Base-by-base conservation (phyloP, 768 basidiomycete genomes). In the Leccinum incarnatum region DNA sequence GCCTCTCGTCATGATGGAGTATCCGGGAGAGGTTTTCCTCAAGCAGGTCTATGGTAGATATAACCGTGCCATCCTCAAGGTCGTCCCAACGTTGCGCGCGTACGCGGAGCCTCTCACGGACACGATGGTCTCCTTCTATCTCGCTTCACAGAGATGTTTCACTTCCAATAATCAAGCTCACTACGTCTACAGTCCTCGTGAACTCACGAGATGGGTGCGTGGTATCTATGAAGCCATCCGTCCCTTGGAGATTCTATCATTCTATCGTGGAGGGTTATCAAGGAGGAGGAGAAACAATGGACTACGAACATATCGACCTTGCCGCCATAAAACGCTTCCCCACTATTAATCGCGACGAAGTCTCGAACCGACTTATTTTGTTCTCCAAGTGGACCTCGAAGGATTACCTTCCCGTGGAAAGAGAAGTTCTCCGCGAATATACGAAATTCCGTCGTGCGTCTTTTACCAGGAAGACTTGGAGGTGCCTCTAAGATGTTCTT, bases 341-440 rank as follows among this genome's bases (percentile, higher is more conserved):
- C 0, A 95, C 91, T 2, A 90, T 97, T 72, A 86, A 92, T 70
- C 81, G 82, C 45, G 86, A 88, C 25, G 94, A 97, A 69, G 94
- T 95, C 1, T 81, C 98, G 27, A 74, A 64, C 32, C 86, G 97
- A 15, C 97, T 95, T 0, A 95, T 99, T 64, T 77, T 99, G 37
- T 99, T 95, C 81, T 98, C 97, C 21, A 98, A 98, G 72, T 99
- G 97, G 97, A 98, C 96, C 1, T 95, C 96, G 9, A 94, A 95
- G 75, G 78, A 98, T 69, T 98, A 98, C 72, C 86, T 98, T 49
- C 88, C 97, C 3, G 96, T 99, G 48, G 93, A 97, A 61, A 85
- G 97, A 52, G 96, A 97, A 67, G 80, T 84, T 34, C 84, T 99
- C 11, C 86, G 97, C 49, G 97, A 98, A 66, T 98, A 95, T 71